These are phyloP conservation scores for Trichophaea hybrida DNA, from an alignment of 2,329 filamentous ascomycete species.

Conservation along the genomic window DNA sequence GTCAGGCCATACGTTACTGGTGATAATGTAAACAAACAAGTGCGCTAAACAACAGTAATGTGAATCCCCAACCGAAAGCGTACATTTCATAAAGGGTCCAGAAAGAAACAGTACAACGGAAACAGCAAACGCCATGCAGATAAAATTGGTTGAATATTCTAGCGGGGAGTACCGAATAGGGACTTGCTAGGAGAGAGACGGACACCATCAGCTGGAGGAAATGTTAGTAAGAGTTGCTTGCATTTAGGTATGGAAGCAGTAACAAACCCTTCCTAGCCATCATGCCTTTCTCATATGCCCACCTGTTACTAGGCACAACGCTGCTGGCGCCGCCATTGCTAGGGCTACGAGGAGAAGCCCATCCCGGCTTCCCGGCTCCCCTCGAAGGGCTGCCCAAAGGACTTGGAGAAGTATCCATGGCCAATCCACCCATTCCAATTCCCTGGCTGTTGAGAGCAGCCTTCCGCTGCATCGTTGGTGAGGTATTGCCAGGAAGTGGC, in stretches of 20 bases:
- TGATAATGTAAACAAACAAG: neutral
- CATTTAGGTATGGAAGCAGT: neutral
- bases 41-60: neutral
- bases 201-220: neutral
- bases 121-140: neutral
- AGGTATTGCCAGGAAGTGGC: neutral
- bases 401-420: conserved; percentile 1
- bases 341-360: conserved; percentile 5
- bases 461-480: conserved; percentile 8
- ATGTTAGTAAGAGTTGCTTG: neutral
- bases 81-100: neutral
- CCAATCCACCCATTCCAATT: neutral
- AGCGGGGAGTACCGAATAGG: neutral
- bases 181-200: neutral
- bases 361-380: neutral
- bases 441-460: conserved; percentile 10
- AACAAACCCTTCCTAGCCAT: conserved; percentile 8
- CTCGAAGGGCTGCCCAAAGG: conserved; percentile 12
- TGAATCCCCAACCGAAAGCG: neutral
- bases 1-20: neutral
- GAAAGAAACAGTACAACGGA: neutral
- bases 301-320: conserved; percentile 16
- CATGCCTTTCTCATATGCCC: conserved; percentile 21
- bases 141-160: neutral
- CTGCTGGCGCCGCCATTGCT: conserved; percentile 9